Evolutionary conservation across 352 stramenopile species (phyloP).

Genomic region (Pythium myriotylum): DNA sequence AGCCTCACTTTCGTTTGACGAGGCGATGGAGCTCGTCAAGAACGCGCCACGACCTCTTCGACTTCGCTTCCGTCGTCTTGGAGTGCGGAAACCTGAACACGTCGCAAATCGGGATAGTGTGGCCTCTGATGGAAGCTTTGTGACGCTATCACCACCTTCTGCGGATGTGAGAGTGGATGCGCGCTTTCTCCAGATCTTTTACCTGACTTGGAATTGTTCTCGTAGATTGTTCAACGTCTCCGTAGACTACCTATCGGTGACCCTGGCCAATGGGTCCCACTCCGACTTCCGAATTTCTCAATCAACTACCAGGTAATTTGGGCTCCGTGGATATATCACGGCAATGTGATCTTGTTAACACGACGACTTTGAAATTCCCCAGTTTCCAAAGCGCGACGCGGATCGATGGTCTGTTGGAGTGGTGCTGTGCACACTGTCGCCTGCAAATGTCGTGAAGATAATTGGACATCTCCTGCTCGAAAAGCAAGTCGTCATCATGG

Average conservation of each 20-base stretch:
- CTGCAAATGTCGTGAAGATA: slow-evolving; percentile 70
- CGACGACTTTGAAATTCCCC: no score
- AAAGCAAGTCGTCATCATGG: slow-evolving; percentile 83
- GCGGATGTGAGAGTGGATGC: slow-evolving; percentile 34
- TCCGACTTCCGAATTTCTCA: slow-evolving; percentile 59
- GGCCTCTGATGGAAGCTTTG: slow-evolving; percentile 1
- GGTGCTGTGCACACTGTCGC: slow-evolving; percentile 57
- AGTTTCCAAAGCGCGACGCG: slow-evolving; percentile 68
- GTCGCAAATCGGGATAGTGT: background rate
- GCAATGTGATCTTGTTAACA: no score
- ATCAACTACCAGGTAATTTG: slow-evolving; percentile 70
- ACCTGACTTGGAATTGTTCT: slow-evolving; percentile 2
- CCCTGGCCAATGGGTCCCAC: slow-evolving; percentile 61
- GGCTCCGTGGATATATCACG: no score
- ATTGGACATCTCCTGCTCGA: slow-evolving; percentile 73
- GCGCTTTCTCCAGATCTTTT: background rate
- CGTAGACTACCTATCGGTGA: slow-evolving; percentile 68
- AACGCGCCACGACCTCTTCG: slow-evolving; percentile 60
- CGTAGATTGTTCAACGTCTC: slow-evolving; percentile 67
- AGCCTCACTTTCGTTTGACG: slow-evolving; percentile 63
- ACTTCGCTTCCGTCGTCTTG: slow-evolving; percentile 58
- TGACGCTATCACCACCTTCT: slow-evolving; percentile 36
- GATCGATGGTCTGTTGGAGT: slow-evolving; percentile 77
- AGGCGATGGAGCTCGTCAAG: slow-evolving; percentile 57
- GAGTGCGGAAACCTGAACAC: slow-evolving; percentile 3